A percentile compares a stretch with the other conserved stretches of the same genome.
Conservation (phyloP, 2,329 filamentous ascomycete genomes). For the Aspergillus amoenus region DNA sequence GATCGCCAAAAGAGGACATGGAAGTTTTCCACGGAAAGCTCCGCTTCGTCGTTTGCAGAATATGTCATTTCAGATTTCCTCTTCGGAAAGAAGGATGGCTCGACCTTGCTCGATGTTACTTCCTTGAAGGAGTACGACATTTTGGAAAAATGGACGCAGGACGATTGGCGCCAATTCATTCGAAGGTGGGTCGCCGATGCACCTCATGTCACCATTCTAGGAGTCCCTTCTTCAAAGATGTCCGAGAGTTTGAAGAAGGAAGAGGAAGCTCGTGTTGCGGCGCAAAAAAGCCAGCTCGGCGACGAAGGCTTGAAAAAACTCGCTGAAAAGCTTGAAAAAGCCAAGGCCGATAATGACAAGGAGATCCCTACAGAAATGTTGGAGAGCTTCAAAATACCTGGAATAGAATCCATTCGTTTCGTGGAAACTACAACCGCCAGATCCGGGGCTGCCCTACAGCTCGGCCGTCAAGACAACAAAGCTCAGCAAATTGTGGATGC, state of each 20-base stretch:
- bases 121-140: slow-evolving; percentile 59
- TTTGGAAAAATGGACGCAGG: slow-evolving; percentile 76
- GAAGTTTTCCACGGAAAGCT: slow-evolving; percentile 80
- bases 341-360: slow-evolving; percentile 84
- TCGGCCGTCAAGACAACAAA: slow-evolving; percentile 66
- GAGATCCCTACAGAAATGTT: slow-evolving; percentile 82
- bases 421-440: slow-evolving; percentile 84
- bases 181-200: slow-evolving; percentile 83
- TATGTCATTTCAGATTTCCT: slow-evolving; percentile 90
- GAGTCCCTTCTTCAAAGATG: slow-evolving; percentile 77
- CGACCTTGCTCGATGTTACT: slow-evolving; percentile 63
- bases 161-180: slow-evolving; percentile 79
- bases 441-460: slow-evolving; percentile 70
- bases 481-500: slow-evolving; percentile 76
- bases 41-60: slow-evolving; percentile 75
- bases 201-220: slow-evolving; percentile 82
- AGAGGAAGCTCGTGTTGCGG: slow-evolving; percentile 74
- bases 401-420: slow-evolving; percentile 90
- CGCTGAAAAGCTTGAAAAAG: slow-evolving; percentile 72
- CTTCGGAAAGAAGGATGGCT: slow-evolving; percentile 82
- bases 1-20: slow-evolving; percentile 76
- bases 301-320: slow-evolving; percentile 76
- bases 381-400: slow-evolving; percentile 76
- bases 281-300: slow-evolving; percentile 76
- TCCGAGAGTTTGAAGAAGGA: slow-evolving; percentile 78